Base-by-base conservation (phyloP, 2,329 filamentous ascomycete species). In the Penicillium sp. region DNA sequence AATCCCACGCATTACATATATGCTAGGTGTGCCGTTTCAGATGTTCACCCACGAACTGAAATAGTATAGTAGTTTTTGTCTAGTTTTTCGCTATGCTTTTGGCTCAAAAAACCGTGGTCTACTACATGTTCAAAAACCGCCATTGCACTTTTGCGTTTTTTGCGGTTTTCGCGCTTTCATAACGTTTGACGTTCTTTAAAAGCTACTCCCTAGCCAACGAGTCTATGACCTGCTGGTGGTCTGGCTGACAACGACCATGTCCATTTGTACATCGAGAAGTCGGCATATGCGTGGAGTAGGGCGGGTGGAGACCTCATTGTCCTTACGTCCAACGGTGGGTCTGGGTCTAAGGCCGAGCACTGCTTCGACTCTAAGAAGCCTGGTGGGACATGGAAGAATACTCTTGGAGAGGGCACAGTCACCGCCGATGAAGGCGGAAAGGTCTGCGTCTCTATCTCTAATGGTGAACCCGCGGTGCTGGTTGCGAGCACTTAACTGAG, bases 131-230 rank as follows among this genome's bases (percentile, higher is more conserved):
- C 14, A 47, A 37, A 46, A 37, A 47, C 9, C 32, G 31, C 45
- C 20, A 47, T 47, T 47, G 32, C 45, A 37, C 45, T 47, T 37
- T 37, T 47, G 31, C 45, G 31, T 18, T 46, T 45, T 45, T 46
- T 34, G 22, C 22, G 22, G 22, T 22, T 22, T 22, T 22, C n/a
- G 43, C 13, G 44, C 31, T 47, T 47, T 47, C 20, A 47, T 47
- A 26, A 47, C 45, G 45, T 47, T 47, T 47, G 32, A 47, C 31
- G 32, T 37, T 47, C 32, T 37, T 47, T 47, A 26, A 47, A 47
- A 47, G 45, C 32, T n/a, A 37, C 45, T 47, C 45, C 20, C 45
- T 47, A 18, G 32, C 45, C 7, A 47, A 37, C 45, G 14, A 47
- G 45, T 2, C 14, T 47, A 37, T 1, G 32, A 47, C 32, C 39